A percentile compares a stretch with the other conserved stretches of the same genome.
These are phyloP conservation scores for Chytridiales sp. DNA, from an alignment of 371 early-diverging fungal genomes.

Conservation along the genomic window DNA sequence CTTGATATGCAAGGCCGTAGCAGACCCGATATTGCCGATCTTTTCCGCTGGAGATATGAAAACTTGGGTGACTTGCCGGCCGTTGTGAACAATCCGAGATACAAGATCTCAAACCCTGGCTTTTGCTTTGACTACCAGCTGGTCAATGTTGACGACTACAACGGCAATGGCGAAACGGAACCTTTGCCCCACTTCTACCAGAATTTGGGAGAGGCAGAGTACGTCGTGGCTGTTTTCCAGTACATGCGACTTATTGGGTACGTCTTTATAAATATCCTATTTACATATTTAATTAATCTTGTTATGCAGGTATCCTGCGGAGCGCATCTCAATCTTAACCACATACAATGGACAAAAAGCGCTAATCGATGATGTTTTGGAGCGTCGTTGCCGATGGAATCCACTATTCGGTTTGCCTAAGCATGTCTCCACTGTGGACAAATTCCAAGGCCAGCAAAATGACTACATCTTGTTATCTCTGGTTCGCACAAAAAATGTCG, in stretches of 20 bases:
- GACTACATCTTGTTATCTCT: constrained; percentile 93
- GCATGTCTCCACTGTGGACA: constrained; percentile 84
- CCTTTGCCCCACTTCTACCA: constrained; percentile 58
- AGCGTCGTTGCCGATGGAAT: constrained; percentile 80
- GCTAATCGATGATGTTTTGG: constrained; percentile 85
- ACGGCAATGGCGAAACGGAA: constrained; percentile 79
- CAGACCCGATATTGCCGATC: constrained; percentile 71
- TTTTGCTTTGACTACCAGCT: constrained; percentile 81
- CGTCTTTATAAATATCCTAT: constrained; percentile 17
- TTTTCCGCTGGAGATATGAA: constrained; percentile 83
- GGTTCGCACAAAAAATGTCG: constrained; percentile 85
- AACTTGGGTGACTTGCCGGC: constrained; percentile 36
- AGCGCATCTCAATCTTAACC: constrained; percentile 84
- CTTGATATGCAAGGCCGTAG: constrained; percentile 87
- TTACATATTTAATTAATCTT: too few relatives aligned
- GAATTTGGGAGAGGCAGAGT: constrained; percentile 97
- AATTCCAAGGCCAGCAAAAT: constrained; percentile 92
- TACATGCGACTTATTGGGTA: constrained; percentile 91
- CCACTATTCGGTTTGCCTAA: constrained; percentile 70
- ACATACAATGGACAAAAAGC: constrained; percentile 95
- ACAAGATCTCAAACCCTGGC: constrained; percentile 67
- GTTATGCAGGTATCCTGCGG: constrained; percentile 66
- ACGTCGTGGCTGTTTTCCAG: constrained; percentile 87
- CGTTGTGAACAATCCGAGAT: constrained; percentile 5
- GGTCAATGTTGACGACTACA: constrained; percentile 74